These are phyloP conservation scores for Penicillium hordei DNA, from an alignment of 2,329 filamentous ascomycete genomes.

Conservation along the genomic window DNA sequence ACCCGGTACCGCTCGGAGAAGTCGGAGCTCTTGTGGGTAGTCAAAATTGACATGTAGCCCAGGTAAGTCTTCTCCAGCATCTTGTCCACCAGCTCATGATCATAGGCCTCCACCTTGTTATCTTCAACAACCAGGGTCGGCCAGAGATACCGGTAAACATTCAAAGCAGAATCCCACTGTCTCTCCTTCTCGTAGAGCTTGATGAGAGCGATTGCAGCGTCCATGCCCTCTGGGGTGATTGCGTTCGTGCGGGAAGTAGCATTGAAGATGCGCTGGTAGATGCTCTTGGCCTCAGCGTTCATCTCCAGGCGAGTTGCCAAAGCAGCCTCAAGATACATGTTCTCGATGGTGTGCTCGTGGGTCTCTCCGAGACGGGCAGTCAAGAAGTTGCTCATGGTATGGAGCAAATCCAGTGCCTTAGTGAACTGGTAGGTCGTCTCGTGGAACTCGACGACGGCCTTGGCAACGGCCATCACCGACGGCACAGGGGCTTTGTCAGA, in stretches of 20 bases:
- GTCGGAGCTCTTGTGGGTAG: constrained; percentile 42
- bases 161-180: constrained; percentile 49
- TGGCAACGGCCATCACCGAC: constrained; percentile 34
- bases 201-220: constrained; percentile 49
- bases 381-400: constrained; percentile 36
- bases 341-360: constrained; percentile 49
- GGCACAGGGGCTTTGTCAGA: constrained; percentile 35
- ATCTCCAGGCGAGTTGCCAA: constrained; percentile 47
- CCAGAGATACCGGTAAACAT: constrained; percentile 51
- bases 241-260: constrained; percentile 33
- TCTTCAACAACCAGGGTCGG: constrained; percentile 47
- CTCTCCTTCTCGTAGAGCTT: constrained; percentile 47
- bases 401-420: constrained; percentile 32
- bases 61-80: constrained; percentile 49
- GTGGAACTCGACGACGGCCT: constrained; percentile 39
- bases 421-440: constrained; percentile 40
- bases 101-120: constrained; percentile 42
- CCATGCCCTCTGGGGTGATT: constrained; percentile 44
- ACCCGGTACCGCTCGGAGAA: constrained; percentile 49
- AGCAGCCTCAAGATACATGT: constrained; percentile 50
- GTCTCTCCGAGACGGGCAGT: constrained; percentile 33
- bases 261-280: constrained; percentile 49
- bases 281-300: constrained; percentile 35
- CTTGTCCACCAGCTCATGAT: constrained; percentile 37
- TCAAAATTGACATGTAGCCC: constrained; percentile 51